Base-by-base conservation (phyloP, 495 filamentous ascomycete species). In the Penicillium ochrochloron region DNA sequence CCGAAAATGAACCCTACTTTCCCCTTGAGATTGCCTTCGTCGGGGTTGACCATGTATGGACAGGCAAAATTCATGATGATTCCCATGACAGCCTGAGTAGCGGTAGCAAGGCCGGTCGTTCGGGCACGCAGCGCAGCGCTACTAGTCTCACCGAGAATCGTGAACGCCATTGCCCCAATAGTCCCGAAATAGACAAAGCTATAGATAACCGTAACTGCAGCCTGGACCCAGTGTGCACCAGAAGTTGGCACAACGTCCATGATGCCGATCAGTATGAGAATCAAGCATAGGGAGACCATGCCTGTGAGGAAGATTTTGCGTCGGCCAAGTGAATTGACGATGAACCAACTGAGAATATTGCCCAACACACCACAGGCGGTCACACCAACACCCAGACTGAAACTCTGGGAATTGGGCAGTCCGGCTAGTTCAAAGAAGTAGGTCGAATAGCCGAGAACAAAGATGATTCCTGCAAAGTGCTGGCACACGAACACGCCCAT, bases 61-160 rank as follows among this genome's bases (percentile, higher is more conserved):
- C 42, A 46, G 42, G 42, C 42, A 23, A 46, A 46, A 23, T 46
- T 46, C 42, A 46, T 46, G 42, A 46, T 46, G 19, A 46, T 46
- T 10, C 42, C 42, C 42, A 46, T 46, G 42, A 46, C 42, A 46
- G 42, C 42, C 19, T 46, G 42, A 23, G 19, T 46, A 11, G 42
- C 42, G 7, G 42, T 46, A 23, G 42, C 42, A 46, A 46, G 42
- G 8, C 42, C 42, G 14, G 42, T 46, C 9, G 42, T 46, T 11
- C 42, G 42, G 11, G 42, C 42, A 21, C 42, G 42, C 0, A 46
- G 42, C 5, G 42, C 42, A 23, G 42, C 42, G 14, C 42, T 46
- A 19, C 42, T 46, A 8, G 42, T 46, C 42, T 46, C 42, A 3
- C 42, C 42, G 11, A 46, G 42, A 11, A 46, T 46, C 3, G 42